Evolutionary conservation across 148 eudicot species (phyloP).

Genomic region (Rhododendron molle): DNA sequence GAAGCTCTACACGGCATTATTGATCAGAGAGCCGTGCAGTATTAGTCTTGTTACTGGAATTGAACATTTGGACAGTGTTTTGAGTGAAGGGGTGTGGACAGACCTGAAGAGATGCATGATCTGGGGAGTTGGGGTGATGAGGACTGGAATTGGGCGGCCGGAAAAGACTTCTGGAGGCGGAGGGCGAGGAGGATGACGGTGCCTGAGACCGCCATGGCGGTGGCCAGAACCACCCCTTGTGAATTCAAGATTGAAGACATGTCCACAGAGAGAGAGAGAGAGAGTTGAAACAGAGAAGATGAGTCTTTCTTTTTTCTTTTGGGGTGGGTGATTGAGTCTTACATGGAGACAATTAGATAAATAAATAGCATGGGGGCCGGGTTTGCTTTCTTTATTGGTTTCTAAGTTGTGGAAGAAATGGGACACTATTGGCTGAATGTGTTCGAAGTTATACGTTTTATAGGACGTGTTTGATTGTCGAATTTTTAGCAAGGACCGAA

Average conservation of each 20-base stretch:
- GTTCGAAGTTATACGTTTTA: neutral
- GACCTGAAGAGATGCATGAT: constrained; percentile 75
- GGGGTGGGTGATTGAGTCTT: neutral
- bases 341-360: neutral
- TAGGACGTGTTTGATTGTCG: neutral
- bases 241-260: constrained; percentile 48
- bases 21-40: too few relatives aligned
- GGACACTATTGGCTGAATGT: neutral
- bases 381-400: neutral
- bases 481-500: neutral
- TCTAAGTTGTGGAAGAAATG: neutral
- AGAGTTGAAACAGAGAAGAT: neutral
- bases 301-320: too few relatives aligned
- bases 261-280: constrained; percentile 7
- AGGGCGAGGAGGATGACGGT: constrained; percentile 57
- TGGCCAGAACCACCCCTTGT: constrained; percentile 63
- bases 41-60: too few relatives aligned
- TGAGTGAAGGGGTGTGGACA: neutral
- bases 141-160: constrained; percentile 11
- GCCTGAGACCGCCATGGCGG: constrained; percentile 87
- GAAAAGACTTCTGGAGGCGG: constrained; percentile 42
- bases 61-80: neutral
- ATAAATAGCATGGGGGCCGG: neutral
- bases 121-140: constrained; percentile 28
- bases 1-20: too few relatives aligned